Percentiles rank a stretch among this genome's conserved stretches.
Conservation (phyloP, 2,329 filamentous ascomycete genomes). For the Didymella pinodella region DNA sequence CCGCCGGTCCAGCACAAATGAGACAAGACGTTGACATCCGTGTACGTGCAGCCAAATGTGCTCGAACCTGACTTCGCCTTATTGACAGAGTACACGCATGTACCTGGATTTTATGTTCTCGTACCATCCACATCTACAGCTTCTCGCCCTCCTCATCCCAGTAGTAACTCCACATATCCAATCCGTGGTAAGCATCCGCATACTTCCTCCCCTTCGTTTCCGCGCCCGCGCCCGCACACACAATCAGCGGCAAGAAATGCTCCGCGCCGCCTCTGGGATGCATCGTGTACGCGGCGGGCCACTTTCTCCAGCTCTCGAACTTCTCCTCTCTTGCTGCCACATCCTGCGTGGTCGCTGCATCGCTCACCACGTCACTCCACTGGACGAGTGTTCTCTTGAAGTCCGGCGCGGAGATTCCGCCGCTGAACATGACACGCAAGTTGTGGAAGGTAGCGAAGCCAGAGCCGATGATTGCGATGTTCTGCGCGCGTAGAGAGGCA, state of each 20-base stretch:
- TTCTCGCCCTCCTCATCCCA: conserved; percentile 52
- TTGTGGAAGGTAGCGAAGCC: conserved; percentile 68
- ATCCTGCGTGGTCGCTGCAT: conserved; percentile 50
- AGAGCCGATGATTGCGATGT: conserved; percentile 67
- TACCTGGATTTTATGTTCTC: not conserved
- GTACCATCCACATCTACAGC: not conserved
- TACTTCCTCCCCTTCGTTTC: conserved; percentile 56
- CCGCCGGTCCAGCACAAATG: too few species aligned
- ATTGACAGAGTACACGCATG: not conserved
- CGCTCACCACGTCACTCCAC: conserved; percentile 60
- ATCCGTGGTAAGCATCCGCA: conserved; percentile 58
- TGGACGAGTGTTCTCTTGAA: conserved; percentile 45
- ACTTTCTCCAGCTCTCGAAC: conserved; percentile 58
- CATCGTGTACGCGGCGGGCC: conserved; percentile 61
- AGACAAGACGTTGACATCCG: too few species aligned
- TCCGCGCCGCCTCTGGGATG: conserved; percentile 64
- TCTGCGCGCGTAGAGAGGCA: conserved; percentile 57
- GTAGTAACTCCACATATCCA: conserved; percentile 65
- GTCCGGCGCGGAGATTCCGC: conserved; percentile 30
- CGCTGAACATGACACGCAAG: conserved; percentile 57
- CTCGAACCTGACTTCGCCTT: too few species aligned
- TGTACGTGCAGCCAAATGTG: too few species aligned
- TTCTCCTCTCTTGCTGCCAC: conserved; percentile 50
- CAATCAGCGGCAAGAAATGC: conserved; percentile 67
- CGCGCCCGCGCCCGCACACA: conserved; percentile 62